Percentiles rank a stretch among this genome's conserved stretches.
Conservation (phyloP, 2,329 filamentous ascomycete species). For the Gliomastix tumulicola region DNA sequence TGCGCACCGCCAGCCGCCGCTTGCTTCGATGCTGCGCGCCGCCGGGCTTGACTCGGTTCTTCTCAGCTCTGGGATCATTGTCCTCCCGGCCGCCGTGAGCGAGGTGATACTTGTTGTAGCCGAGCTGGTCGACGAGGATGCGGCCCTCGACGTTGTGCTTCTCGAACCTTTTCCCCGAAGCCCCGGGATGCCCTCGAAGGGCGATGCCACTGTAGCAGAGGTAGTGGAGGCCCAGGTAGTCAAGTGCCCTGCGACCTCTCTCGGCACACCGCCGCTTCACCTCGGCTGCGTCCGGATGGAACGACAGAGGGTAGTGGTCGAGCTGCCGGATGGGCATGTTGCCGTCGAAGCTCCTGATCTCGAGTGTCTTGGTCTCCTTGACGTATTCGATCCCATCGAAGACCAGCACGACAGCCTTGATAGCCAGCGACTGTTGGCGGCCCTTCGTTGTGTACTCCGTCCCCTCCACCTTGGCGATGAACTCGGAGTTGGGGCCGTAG, state of each 20-base stretch:
- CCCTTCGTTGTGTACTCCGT: slow-evolving; percentile 17
- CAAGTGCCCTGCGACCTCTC: slow-evolving; percentile 4
- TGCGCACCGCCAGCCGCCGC: neutral
- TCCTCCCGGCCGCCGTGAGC: slow-evolving; percentile 25
- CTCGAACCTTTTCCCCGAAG: slow-evolving; percentile 13
- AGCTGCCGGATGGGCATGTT: slow-evolving; percentile 4
- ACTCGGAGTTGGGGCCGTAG: slow-evolving; percentile 28
- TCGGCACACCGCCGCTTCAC: slow-evolving; percentile 1
- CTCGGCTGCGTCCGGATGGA: slow-evolving; percentile 1
- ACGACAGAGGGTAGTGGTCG: slow-evolving; percentile 2
- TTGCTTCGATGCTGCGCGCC: slow-evolving; percentile 2
- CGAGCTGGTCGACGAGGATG: slow-evolving; percentile 21
- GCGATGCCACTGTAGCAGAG: slow-evolving; percentile 33
- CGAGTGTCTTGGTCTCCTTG: slow-evolving; percentile 25
- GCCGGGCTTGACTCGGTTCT: slow-evolving; percentile 7
- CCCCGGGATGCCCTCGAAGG: slow-evolving; percentile 11
- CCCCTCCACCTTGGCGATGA: slow-evolving; percentile 28
- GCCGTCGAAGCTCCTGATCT: slow-evolving; percentile 23
- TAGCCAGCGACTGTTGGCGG: slow-evolving; percentile 9
- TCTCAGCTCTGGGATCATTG: slow-evolving; percentile 17
- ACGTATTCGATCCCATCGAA: slow-evolving; percentile 32
- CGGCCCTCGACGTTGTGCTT: slow-evolving; percentile 16
- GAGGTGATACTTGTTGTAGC: slow-evolving; percentile 33
- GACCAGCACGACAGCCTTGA: slow-evolving; percentile 23
- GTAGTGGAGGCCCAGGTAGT: slow-evolving; percentile 16